Evolutionary conservation across 495 filamentous ascomycete species (phyloP), one percentile per base, ranked within the genome.

Genomic region (Alectoria sarmentosa): DNA sequence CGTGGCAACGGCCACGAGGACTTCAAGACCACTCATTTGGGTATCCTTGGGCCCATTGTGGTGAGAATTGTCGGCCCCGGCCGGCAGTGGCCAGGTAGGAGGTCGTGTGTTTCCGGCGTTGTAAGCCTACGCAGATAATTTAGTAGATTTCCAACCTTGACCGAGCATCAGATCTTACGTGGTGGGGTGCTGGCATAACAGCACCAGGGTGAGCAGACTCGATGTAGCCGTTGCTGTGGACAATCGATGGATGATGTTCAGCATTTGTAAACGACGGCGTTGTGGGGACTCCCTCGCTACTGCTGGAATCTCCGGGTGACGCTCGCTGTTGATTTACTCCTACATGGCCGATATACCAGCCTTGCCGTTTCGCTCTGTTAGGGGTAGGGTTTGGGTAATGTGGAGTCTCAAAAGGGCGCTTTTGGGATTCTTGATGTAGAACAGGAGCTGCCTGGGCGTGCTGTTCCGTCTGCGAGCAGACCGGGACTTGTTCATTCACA

Each of bases 1-100:
- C 4, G 92, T 94, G 13, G 92, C 92, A 62, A 94, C 91, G 4
- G 92, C 92, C 34, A 96, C 92, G 38, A 96, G 82, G 21, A 90
- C 90, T 64, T 96, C 89, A 30, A 96, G 76, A 19, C 89, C 79
- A 60, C 83, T 81, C 85, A 92, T 88, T 57, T 82, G 82, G 56
- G 74, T 77, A 66, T 74, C 76, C 69, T 69, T 63, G 63, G 65
- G 34, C 37, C 48, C 54, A 19, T 64, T 54, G 34, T 68, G 63
- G 32, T 74, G 49, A 48, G 26, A 21, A 52, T 67, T 9, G 38
- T 60, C 37, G 37, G 65, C n/a, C 5, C 46, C 55, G 9, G 57
- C 36, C n/a, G 63, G 59, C 62, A 70, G 55, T 60, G 74, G 68
- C 69, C 66, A 71, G 60, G 64, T 63, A 48, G 66, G 61, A 67